Evolutionary conservation across 148 eudicot genomes (phyloP), one percentile per base, ranked within the genome.

Genomic region (Silene uniflora): DNA sequence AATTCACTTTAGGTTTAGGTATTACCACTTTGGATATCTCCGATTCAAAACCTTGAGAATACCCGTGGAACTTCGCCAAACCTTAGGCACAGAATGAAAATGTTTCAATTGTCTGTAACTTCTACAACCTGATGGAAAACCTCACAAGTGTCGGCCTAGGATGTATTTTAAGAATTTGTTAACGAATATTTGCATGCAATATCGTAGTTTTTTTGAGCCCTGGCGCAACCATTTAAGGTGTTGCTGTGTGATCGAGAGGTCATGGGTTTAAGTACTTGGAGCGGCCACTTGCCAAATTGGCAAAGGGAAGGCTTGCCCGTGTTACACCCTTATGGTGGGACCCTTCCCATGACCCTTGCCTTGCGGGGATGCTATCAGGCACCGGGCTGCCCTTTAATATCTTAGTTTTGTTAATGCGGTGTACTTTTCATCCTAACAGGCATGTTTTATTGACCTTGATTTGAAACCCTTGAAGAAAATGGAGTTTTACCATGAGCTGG

Each of bases 401-500:
- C 27, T 52, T 69, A 17, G 64, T 62, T 25, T 22, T 69, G 59
- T 70, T 46, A 64, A 71, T 60, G 68, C 55, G 23, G 74, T 72
- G 29, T 70, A 71, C 75, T 44, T 23, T 83, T 63, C 32, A 64
- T 46, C 75, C 56, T 73, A 42, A 62, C 80, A 96, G 99, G 99
- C 86, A 73, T 87, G 87, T 82, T 92, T 92, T 76, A 89, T 96
- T 59, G 98, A 96, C 81, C 86, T 92, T 67, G 99, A 96, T 80
- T 85, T 92, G 87, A 96, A 88, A 81, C 91, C 97, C 73, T 55
- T 96, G 84, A 82, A 82, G 79, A 96, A 85, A 80, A 88, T 96
- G 98, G 91, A 88, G 72, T 78, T 79, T 77, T 96, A 96, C 74
- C 89, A 88, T 80, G 82, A 96, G 79, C 80, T 96, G 83, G 99